Percentiles rank a stretch among this genome's conserved stretches.
phyloP scores from a whole-genome alignment of 495 filamentous ascomycete genomes.

The Aspergillus sparsus region DNA sequence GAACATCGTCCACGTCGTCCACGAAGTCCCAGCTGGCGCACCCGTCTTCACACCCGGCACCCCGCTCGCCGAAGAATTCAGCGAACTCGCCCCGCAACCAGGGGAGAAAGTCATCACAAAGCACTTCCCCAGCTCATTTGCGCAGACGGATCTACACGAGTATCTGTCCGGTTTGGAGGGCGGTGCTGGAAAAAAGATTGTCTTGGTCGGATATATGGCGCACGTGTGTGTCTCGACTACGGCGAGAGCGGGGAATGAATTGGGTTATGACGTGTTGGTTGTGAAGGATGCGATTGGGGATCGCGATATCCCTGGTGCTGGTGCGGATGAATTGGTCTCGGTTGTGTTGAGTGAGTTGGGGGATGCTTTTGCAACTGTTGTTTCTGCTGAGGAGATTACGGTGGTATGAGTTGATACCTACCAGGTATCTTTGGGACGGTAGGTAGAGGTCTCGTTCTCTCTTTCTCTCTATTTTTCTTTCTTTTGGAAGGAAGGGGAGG shows the following conservation, averaged over 20 bases:
- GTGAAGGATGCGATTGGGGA: conserved; percentile 60
- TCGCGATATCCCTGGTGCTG: conserved; percentile 55
- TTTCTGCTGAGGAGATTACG: conserved; percentile 37
- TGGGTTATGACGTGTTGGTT: conserved; percentile 60
- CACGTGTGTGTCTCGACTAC: conserved; percentile 66
- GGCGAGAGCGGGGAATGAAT: conserved; percentile 53
- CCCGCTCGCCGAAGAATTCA: conserved; percentile 53
- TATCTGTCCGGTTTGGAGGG: conserved; percentile 36
- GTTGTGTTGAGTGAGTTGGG: conserved; percentile 47
- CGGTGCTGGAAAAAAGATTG: conserved; percentile 46
- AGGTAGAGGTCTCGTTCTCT: too few species aligned
- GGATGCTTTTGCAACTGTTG: conserved; percentile 50
- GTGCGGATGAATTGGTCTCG: conserved; percentile 39
- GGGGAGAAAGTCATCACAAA: conserved; percentile 54
- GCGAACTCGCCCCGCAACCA: conserved; percentile 46
- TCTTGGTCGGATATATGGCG: conserved; percentile 58
- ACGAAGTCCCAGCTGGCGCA: conserved; percentile 55
- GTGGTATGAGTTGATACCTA: not conserved
- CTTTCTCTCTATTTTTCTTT: too few species aligned
- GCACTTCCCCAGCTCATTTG: conserved; percentile 47
- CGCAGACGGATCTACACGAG: conserved; percentile 46
- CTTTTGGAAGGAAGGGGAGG: too few species aligned
- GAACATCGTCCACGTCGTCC: conserved; percentile 60
- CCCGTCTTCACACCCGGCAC: conserved; percentile 62
- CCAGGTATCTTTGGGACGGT: too few species aligned